These are phyloP conservation scores for Hyphopichia pseudoburtonii DNA, from an alignment of 1,139 yeast species.

Conservation along the genomic window DNA sequence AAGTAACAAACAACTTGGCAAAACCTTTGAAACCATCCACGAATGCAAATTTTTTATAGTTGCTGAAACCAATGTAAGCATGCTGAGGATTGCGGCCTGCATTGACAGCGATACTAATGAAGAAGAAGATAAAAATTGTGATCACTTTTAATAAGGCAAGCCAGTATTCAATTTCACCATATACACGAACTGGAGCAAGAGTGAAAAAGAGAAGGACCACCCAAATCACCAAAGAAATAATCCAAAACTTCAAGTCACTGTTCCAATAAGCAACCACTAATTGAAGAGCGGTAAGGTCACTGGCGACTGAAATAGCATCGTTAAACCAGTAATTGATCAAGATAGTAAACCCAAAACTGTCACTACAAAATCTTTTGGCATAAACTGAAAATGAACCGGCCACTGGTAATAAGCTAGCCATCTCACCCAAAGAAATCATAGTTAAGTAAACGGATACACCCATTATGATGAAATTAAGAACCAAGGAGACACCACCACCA, in stretches of 20 bases:
- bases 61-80: conserved; percentile 39
- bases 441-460: conserved; percentile 60
- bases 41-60: conserved; percentile 44
- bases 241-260: conserved; percentile 54
- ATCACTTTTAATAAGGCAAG: conserved; percentile 39
- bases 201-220: conserved; percentile 51
- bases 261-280: conserved; percentile 62
- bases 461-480: conserved; percentile 57
- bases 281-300: conserved; percentile 61
- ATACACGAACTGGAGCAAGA: conserved; percentile 52
- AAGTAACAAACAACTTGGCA: conserved; percentile 45
- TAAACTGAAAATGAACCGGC: conserved; percentile 64
- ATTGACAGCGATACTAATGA: conserved; percentile 37
- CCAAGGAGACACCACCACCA: conserved; percentile 66
- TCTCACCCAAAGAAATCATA: conserved; percentile 64
- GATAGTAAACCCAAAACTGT: conserved; percentile 62
- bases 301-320: conserved; percentile 62
- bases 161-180: conserved; percentile 45
- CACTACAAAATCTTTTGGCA: conserved; percentile 61
- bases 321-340: conserved; percentile 65
- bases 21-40: conserved; percentile 43
- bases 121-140: conserved; percentile 40
- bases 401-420: conserved; percentile 61
- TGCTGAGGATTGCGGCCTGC: conserved; percentile 33
- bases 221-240: conserved; percentile 61